Base-by-base conservation (phyloP, 2,329 filamentous ascomycete species). In the Ceratocystiopsis sp. region DNA sequence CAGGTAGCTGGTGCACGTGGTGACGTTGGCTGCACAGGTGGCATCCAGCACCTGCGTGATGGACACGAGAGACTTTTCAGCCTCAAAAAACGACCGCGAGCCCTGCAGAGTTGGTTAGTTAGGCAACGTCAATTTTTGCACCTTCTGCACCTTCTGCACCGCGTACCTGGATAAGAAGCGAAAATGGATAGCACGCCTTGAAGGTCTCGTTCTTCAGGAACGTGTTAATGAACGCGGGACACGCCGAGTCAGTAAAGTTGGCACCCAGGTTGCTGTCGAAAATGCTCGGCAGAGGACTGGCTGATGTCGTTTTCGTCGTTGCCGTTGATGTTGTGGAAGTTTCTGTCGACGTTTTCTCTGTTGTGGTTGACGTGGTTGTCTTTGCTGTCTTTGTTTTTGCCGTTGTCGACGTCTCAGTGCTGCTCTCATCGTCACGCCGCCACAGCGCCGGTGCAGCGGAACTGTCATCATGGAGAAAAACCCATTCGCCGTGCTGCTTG, bases 41-140 rank as follows among this genome's bases (percentile, higher is more conserved):
- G 75, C 73, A 52, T 94, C 83, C 42, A 98, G 75, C 17, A 83
- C 78, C 48, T 76, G 74, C 2, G 85, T 84, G 46, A 89, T 81
- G 51, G 71, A 69, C 41, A 82, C 67, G 34, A 80, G 67, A 6
- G 82, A 81, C 55, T 75, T 79, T 48, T 80, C 71, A 16, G 79
- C 78, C 44, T 84, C 66, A 65, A 96, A 96, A 63, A 95, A 94
- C 36, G 76, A 75, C 42, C 70, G 73, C 11, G 89, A 95, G 48
- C 82, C 85, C 77, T 93, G 57, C 17, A 37, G 37, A 1, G 7
- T 29, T 19, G 33, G 41, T 58, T 43, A 59, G 51, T 46, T 46
- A 29, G 12, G 11, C 18, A 32, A 15, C 37, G 40, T 16, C 21
- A 21, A 4, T 4, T 4, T 21, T 8, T 7, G 2, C 25, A 9